phyloP scores from a whole-genome alignment of 768 basidiomycete genomes.

The Piloderma croceum region DNA sequence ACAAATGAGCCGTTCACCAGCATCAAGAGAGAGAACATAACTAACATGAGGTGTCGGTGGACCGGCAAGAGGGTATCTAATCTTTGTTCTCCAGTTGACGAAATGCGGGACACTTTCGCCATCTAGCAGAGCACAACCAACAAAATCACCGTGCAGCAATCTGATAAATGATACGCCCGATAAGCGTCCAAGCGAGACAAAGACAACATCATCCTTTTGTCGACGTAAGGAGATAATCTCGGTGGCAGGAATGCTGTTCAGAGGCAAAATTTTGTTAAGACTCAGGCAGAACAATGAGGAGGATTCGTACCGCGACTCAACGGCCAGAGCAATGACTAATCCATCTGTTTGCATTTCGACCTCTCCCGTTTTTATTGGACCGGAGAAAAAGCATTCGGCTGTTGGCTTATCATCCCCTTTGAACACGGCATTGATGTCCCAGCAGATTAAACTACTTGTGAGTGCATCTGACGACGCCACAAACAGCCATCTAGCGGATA shows the following conservation, averaged over 20 bases:
- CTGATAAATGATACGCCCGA: constrained; percentile 5
- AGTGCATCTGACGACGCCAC: constrained; percentile 8
- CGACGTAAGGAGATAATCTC: constrained; percentile 1
- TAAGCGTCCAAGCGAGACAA: constrained; percentile 3
- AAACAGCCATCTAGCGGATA: constrained; percentile 1
- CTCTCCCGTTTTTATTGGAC: constrained; percentile 6
- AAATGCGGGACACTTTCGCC: constrained; percentile 3
- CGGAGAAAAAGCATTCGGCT: constrained; percentile 9
- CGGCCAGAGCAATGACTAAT: constrained; percentile 7
- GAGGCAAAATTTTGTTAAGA: too few relatives aligned
- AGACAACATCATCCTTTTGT: background rate
- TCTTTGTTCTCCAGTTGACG: background rate
- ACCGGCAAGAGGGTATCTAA: background rate
- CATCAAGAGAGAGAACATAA: background rate
- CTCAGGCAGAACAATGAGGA: background rate
- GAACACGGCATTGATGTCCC: constrained; percentile 6
- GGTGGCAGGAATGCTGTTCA: background rate
- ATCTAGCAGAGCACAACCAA: constrained; percentile 8
- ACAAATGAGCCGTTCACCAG: background rate
- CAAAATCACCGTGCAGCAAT: constrained; percentile 5
- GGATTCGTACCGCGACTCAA: too few relatives aligned
- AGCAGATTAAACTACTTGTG: constrained; percentile 9
- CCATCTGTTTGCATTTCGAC: constrained; percentile 2
- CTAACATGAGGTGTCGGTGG: background rate
- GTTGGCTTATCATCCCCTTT: constrained; percentile 3